phyloP scores from a whole-genome alignment of 2,329 filamentous ascomycete species.

The Hypoxylon sp. region DNA sequence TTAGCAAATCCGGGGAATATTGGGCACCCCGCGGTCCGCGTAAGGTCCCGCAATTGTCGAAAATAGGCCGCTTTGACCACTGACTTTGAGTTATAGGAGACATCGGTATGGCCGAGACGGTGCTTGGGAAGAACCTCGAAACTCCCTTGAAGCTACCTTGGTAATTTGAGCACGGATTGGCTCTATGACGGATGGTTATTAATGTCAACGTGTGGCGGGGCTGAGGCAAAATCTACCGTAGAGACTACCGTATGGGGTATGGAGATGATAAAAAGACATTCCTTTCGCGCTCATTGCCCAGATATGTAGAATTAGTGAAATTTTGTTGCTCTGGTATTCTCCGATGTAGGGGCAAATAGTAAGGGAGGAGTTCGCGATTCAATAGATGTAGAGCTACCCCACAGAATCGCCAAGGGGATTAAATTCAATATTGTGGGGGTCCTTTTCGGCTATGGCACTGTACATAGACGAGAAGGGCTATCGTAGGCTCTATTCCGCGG shows the following conservation, averaged over 20 bases:
- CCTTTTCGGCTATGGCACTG: conserved; percentile 19
- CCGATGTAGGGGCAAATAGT: conserved; percentile 28
- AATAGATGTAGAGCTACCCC: conserved; percentile 32
- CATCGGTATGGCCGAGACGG: conserved; percentile 76
- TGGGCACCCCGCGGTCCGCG: conserved; percentile 80
- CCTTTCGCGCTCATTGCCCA: conserved; percentile 4
- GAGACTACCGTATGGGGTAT: conserved; percentile 7
- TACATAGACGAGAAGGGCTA: conserved; percentile 11
- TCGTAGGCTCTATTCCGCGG: conserved; percentile 9
- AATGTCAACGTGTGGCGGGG: conserved; percentile 21
- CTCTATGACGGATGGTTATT: conserved; percentile 7
- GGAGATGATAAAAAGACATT: background rate
- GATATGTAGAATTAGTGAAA: conserved; percentile 10
- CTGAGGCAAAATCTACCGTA: conserved; percentile 9
- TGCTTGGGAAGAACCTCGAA: conserved; percentile 72
- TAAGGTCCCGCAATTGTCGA: conserved; percentile 58
- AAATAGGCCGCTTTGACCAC: conserved; percentile 37
- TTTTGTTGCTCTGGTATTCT: conserved; percentile 14
- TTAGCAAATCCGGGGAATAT: conserved; percentile 77
- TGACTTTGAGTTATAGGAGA: conserved; percentile 63
- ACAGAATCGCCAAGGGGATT: conserved; percentile 39
- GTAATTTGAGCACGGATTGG: conserved; percentile 57
- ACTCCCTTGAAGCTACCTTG: conserved; percentile 78
- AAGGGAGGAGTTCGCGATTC: conserved; percentile 16
- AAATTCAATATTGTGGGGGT: conserved; percentile 29